Evolutionary conservation across 257 asterid species (phyloP).

Genomic region (Thymus mandschuricus): DNA sequence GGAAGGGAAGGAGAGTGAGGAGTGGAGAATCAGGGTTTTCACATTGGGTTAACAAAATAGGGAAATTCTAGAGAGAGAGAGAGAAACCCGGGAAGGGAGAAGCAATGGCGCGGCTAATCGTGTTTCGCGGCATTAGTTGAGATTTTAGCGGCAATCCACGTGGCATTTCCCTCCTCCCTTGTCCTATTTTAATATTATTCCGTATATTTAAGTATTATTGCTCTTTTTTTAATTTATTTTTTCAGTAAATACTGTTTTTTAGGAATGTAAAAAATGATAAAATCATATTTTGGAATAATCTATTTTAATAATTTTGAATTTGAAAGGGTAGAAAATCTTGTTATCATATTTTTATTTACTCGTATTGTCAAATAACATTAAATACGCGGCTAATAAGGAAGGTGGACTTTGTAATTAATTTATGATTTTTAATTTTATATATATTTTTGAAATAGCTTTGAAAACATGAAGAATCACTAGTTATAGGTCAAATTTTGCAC

Average conservation of each 20-base stretch:
- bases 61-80: slow-evolving; percentile 3
- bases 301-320: not conserved
- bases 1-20: not conserved
- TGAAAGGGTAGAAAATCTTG: not conserved
- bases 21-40: slow-evolving; percentile 26
- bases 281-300: too few relatives aligned
- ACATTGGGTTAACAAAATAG: not conserved
- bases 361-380: not conserved
- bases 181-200: not conserved
- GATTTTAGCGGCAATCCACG: slow-evolving; percentile 46
- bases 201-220: not conserved
- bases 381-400: not conserved
- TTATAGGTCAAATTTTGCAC: too few relatives aligned
- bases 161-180: slow-evolving; percentile 16
- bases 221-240: not conserved
- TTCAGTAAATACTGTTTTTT: too few relatives aligned
- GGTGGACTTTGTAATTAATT: not conserved
- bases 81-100: slow-evolving; percentile 32
- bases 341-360: not conserved
- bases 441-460: too few relatives aligned
- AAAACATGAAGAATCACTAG: too few relatives aligned
- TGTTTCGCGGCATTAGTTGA: slow-evolving; percentile 41
- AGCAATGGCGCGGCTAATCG: slow-evolving; percentile 33
- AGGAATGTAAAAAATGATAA: too few relatives aligned
- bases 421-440: too few relatives aligned